Conservation (phyloP, 148 eudicot species). For the Cornus controversa region DNA sequence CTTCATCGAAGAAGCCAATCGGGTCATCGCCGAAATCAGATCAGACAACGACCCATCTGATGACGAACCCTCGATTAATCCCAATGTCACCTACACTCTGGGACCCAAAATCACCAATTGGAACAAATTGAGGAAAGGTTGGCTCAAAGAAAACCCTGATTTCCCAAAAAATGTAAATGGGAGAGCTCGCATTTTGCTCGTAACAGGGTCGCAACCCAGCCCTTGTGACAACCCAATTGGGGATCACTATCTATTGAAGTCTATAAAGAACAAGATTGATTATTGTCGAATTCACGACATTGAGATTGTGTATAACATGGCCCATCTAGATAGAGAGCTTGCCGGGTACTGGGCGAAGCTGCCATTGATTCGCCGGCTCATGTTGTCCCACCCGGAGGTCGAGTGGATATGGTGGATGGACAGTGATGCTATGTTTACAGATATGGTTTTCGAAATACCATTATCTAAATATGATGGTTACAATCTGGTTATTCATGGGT, state of each 20-base stretch:
- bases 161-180: slow-evolving; percentile 41
- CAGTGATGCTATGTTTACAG: slow-evolving; percentile 90
- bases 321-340: slow-evolving; percentile 66
- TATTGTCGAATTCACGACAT: slow-evolving; percentile 79
- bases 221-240: slow-evolving; percentile 90
- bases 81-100: slow-evolving; percentile 45
- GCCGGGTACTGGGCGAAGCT: slow-evolving; percentile 83
- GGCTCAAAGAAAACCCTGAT: slow-evolving; percentile 39
- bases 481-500: slow-evolving; percentile 79
- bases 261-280: slow-evolving; percentile 83
- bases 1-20: slow-evolving; percentile 44
- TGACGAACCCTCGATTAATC: slow-evolving; percentile 28
- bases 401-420: slow-evolving; percentile 96
- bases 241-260: slow-evolving; percentile 73
- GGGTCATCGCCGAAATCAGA: slow-evolving; percentile 51
- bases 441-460: slow-evolving; percentile 80
- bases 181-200: slow-evolving; percentile 55
- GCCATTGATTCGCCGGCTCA: slow-evolving; percentile 63
- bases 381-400: slow-evolving; percentile 82
- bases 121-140: slow-evolving; percentile 48
- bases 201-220: slow-evolving; percentile 69
- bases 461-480: slow-evolving; percentile 37
- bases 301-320: slow-evolving; percentile 77
- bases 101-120: slow-evolving; percentile 63
- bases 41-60: slow-evolving; percentile 35